Conservation (phyloP, 768 basidiomycete species). For the Postia placenta region DNA sequence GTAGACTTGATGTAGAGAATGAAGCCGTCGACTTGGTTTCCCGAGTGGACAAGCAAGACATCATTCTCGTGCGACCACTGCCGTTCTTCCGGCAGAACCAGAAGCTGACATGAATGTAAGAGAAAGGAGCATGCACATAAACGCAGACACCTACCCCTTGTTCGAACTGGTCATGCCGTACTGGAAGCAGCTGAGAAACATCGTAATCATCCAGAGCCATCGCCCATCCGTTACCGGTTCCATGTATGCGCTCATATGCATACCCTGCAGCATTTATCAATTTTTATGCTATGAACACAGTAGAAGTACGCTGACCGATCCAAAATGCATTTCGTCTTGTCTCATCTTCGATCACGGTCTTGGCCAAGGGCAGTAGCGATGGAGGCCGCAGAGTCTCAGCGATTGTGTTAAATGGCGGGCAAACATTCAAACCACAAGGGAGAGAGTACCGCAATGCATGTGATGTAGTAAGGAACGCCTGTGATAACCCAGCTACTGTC, state of each 20-base stretch:
- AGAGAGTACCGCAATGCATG: conserved; percentile 52
- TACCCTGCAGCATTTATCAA: conserved; percentile 31
- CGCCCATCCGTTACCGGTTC: conserved; percentile 68
- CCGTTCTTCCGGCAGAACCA: conserved; percentile 35
- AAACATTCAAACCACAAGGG: conserved; percentile 66
- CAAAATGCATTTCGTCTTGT: conserved; percentile 69
- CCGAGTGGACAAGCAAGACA: conserved; percentile 55
- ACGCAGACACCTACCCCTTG: conserved; percentile 41
- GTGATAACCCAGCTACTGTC: too few relatives aligned
- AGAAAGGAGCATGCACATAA: conserved; percentile 1
- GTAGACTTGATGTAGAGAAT: conserved; percentile 64
- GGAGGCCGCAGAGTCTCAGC: conserved; percentile 49
- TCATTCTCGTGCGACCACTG: conserved; percentile 65
- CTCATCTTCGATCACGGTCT: conserved; percentile 63
- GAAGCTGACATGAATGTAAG: conserved; percentile 20
- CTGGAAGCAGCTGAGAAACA: conserved; percentile 63
- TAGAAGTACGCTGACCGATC: conserved; percentile 13
- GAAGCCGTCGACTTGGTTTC: conserved; percentile 63
- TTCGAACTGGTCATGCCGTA: conserved; percentile 54
- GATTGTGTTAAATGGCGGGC: conserved; percentile 60
- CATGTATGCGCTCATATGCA: conserved; percentile 58
- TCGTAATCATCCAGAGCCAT: conserved; percentile 68
- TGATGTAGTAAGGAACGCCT: conserved; percentile 59
- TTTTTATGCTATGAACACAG: not conserved
- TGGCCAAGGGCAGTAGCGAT: conserved; percentile 56